Conservation (phyloP, 2,329 filamentous ascomycete species). For the Colletotrichum tropicicola region DNA sequence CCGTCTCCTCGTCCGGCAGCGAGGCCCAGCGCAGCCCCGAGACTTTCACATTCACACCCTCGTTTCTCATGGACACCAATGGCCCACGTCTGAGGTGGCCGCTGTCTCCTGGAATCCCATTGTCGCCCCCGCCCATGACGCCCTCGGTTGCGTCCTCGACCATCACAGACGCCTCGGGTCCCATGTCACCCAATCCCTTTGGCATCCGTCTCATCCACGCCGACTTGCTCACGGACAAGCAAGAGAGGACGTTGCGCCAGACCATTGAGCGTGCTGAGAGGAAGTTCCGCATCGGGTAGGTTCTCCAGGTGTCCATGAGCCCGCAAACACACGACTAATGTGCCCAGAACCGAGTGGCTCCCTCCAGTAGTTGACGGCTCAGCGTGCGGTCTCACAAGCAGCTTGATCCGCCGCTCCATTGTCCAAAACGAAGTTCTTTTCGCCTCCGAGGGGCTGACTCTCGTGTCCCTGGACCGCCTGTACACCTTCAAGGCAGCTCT, state of each 20-base stretch:
- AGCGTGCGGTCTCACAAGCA: conserved; percentile 54
- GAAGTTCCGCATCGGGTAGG: conserved; percentile 44
- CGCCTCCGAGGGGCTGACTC: conserved; percentile 65
- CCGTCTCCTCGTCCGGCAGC: conserved; percentile 30
- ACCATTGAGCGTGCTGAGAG: conserved; percentile 62
- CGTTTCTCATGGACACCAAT: conserved; percentile 39
- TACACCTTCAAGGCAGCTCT: conserved; percentile 73
- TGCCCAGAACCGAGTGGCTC: conserved; percentile 50
- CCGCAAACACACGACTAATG: not conserved
- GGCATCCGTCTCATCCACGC: conserved; percentile 62
- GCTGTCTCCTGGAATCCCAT: conserved; percentile 49
- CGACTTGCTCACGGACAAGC: conserved; percentile 52
- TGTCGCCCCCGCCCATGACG: conserved; percentile 55
- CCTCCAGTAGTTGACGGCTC: conserved; percentile 52
- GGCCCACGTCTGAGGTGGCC: conserved; percentile 41
- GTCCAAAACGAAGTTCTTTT: conserved; percentile 70
- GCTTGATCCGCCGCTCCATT: conserved; percentile 65
- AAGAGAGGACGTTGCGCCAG: conserved; percentile 56
- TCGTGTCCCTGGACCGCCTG: conserved; percentile 68
- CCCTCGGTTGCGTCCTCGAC: conserved; percentile 54
- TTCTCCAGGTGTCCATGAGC: conserved; percentile 21
- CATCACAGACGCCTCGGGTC: conserved; percentile 40
- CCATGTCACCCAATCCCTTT: conserved; percentile 48
- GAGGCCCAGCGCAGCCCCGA: conserved; percentile 37
- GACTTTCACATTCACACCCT: conserved; percentile 43